Evolutionary conservation across 306 rosid species (phyloP), one percentile per base, ranked within the genome.

Genomic region (Ceratonia siliqua): DNA sequence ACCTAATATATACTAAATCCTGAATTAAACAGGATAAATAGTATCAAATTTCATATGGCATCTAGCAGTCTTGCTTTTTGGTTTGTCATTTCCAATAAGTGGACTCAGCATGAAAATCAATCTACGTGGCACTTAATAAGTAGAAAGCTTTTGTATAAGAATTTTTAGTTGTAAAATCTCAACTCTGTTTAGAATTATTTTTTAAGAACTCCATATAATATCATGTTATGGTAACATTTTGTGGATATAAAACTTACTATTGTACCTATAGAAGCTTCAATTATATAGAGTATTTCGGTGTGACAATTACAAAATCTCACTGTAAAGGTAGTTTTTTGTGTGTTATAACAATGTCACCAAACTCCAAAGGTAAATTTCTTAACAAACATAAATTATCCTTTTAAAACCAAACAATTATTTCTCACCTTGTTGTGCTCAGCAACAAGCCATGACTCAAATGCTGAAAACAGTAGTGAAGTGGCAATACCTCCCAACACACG

Each of bases 391-490:
- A 30, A 13, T 62, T 6, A 53, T 42, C 25, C 53, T 21, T 53
- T 30, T 8, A 17, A 24, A 62, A 49, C 45, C 12, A 50, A 72
- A 42, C 8, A 59, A 41, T 3, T 27, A 62, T 6, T 52, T 74
- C 78, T 86, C 81, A 91, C 99, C 99, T 94, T 95, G 82, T 89
- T 90, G 87, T 92, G 98, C 78, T 95, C 98, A 24, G 98, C 99
- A 66, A 95, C 98, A 73, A 95, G 99, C 99, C 98, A 95, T 2
- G 99, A 95, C 79, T 95, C 98, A 63, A 95, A 95, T 50, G 99
- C 86, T 66, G 99, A 95, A 84, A 92, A 95, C 22, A 95, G 89
- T 17, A 95, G 90, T 30, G 99, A 95, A 73, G 99, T 95, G 41
- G 97, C 96, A 75, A 92, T 89, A 66, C 99, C 99, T 57, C 99